Conservation (phyloP, 176 grass and related monocot species). For the Raddia guianensis region DNA sequence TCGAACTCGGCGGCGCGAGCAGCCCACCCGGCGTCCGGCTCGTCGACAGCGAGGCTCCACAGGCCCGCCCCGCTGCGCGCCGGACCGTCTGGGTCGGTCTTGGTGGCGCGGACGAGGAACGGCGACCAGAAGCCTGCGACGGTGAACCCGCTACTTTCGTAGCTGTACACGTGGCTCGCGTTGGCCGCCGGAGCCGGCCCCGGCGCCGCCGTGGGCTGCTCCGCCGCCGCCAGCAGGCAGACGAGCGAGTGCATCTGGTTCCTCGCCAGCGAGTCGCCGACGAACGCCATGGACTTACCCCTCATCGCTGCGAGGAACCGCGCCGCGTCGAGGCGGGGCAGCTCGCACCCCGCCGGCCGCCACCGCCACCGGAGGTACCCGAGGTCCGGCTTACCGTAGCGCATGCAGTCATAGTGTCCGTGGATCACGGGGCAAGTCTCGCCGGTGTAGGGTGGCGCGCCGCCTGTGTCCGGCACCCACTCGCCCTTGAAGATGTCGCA, state of each 20-base stretch:
- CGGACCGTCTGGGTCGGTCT: slow-evolving; percentile 35
- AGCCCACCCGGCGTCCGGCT: slow-evolving; percentile 48
- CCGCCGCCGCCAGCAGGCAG: slow-evolving; percentile 52
- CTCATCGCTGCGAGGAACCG: slow-evolving; percentile 40
- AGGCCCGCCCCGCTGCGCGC: slow-evolving; percentile 2
- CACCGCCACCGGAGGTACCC: slow-evolving; percentile 58
- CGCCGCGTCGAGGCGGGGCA: slow-evolving; percentile 44
- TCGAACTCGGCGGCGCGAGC: slow-evolving; percentile 37
- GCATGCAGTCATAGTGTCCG: slow-evolving; percentile 65
- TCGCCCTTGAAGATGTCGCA: slow-evolving; percentile 44
- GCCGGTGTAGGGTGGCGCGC: slow-evolving; percentile 47
- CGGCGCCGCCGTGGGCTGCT: slow-evolving; percentile 21
- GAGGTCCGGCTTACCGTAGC: slow-evolving; percentile 56
- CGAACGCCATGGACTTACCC: slow-evolving; percentile 57
- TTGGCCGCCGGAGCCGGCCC: slow-evolving; percentile 20
- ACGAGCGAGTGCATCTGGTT: slow-evolving; percentile 80
- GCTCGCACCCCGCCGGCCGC: slow-evolving; percentile 50
- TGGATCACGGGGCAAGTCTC: slow-evolving; percentile 58
- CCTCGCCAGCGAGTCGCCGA: slow-evolving; percentile 70
- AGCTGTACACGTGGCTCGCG: slow-evolving; percentile 20
- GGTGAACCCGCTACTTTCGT: slow-evolving; percentile 33
- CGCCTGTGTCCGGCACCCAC: slow-evolving; percentile 47
- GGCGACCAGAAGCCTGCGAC: slow-evolving; percentile 57
- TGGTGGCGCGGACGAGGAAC: slow-evolving; percentile 49
- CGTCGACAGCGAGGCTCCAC: slow-evolving; percentile 54